Evolutionary conservation across 2,329 filamentous ascomycete genomes (phyloP).

Genomic region (Curvularia hawaiiensis): DNA sequence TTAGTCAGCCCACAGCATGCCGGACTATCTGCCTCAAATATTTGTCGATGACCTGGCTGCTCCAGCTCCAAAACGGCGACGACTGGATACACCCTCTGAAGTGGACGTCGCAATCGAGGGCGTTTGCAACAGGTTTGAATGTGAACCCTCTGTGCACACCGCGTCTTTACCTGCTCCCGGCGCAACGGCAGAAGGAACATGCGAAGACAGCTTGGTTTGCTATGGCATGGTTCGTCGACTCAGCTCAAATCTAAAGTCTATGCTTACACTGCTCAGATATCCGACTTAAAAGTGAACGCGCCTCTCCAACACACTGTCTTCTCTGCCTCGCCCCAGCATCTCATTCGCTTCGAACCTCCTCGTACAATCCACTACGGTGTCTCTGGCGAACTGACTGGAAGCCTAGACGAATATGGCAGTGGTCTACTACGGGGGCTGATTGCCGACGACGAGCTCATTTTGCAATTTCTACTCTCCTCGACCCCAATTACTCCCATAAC

Average conservation of each 20-base stretch:
- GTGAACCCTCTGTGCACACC: neutral
- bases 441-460: constrained; percentile 1
- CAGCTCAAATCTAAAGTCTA: neutral
- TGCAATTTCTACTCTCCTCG: neutral
- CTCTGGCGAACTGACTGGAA: neutral
- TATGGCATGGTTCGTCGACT: neutral
- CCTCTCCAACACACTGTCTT: neutral
- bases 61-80: constrained; percentile 2
- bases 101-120: neutral
- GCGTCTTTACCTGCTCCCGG: neutral
- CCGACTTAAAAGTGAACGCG: neutral
- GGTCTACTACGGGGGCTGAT: neutral
- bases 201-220: neutral
- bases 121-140: neutral
- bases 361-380: neutral
- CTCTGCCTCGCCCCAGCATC: neutral
- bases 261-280: neutral
- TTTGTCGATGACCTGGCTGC: constrained; percentile 2
- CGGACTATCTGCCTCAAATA: neutral
- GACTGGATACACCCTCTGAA: neutral
- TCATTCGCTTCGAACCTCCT: neutral
- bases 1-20: neutral
- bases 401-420: neutral
- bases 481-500: neutral
- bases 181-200: neutral